Evolutionary conservation across 78 protist genomes (phyloP).

Genomic region (Polysphondylium violaceum): DNA sequence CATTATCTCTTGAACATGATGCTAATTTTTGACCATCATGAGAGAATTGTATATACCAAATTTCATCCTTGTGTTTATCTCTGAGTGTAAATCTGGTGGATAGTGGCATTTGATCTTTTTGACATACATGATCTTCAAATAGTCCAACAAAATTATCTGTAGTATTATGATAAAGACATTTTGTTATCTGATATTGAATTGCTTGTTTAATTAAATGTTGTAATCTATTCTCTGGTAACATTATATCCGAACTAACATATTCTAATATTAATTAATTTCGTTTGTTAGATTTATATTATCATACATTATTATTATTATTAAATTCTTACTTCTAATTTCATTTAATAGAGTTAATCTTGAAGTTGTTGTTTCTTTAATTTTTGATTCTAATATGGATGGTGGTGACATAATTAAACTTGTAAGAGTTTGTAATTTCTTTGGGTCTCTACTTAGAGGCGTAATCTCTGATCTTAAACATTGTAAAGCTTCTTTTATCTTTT

Average conservation of each 20-base stretch:
- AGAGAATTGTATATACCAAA: conserved; percentile 87
- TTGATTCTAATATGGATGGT: neutral
- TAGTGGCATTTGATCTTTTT: conserved; percentile 76
- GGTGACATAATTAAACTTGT: conserved; percentile 74
- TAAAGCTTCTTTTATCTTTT: conserved; percentile 53
- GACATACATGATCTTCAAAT: conserved; percentile 80
- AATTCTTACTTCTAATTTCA: conserved; percentile 65
- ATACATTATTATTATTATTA: neutral
- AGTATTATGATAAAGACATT: conserved; percentile 84
- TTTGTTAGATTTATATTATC: neutral
- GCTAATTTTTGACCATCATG: conserved; percentile 85
- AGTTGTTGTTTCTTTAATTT: neutral
- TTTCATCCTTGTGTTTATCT: conserved; percentile 88
- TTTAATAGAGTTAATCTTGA: conserved; percentile 59
- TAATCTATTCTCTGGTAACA: conserved; percentile 85
- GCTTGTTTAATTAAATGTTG: conserved; percentile 85
- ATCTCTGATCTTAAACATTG: conserved; percentile 76
- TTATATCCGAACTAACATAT: conserved; percentile 72
- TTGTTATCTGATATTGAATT: conserved; percentile 52
- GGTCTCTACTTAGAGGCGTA: conserved; percentile 28
- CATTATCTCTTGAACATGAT: conserved; percentile 86
- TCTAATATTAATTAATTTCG: conserved; percentile 8
- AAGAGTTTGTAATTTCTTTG: conserved; percentile 43
- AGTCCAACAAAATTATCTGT: conserved; percentile 32
- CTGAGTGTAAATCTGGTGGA: conserved; percentile 50